A percentile compares a stretch with the other conserved stretches of the same genome.
phyloP scores from a whole-genome alignment of 2,329 filamentous ascomycete species.

The Bipolaris victoriae region DNA sequence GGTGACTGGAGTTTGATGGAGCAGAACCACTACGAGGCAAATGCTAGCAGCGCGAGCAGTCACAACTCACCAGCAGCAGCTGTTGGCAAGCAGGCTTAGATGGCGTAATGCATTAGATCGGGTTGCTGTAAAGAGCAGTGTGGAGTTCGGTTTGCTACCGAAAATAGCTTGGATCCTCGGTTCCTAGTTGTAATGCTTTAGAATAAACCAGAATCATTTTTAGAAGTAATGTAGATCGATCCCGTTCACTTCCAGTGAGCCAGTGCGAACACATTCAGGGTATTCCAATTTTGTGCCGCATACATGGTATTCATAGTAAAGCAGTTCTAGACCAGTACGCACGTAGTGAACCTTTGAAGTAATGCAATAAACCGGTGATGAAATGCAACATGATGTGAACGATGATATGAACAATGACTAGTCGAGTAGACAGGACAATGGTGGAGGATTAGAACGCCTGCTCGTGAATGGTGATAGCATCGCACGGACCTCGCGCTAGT shows the following conservation, averaged over 20 bases:
- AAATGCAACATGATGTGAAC: too few species aligned
- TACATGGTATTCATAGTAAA: background rate
- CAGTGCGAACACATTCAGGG: background rate
- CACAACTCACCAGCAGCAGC: constrained; percentile 13
- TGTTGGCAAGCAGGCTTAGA: constrained; percentile 18
- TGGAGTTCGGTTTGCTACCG: background rate
- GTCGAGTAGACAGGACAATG: too few species aligned
- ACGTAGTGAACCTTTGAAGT: too few species aligned
- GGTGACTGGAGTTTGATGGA: constrained; percentile 56
- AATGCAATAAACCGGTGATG: too few species aligned
- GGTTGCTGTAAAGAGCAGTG: background rate
- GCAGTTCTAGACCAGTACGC: too few species aligned
- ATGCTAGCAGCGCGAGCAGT: constrained; percentile 34
- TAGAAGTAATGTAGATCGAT: too few species aligned
- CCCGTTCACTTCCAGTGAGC: background rate
- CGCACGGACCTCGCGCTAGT: constrained; percentile 13
- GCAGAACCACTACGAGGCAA: constrained; percentile 32
- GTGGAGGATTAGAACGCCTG: background rate
- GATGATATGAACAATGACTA: too few species aligned
- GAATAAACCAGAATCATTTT: too few species aligned
- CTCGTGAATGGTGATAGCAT: background rate
- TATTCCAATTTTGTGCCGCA: background rate
- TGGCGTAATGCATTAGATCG: background rate
- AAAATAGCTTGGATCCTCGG: background rate
- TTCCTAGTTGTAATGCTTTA: too few species aligned